A percentile compares a stretch with the other conserved stretches of the same genome.
These are phyloP conservation scores for Anthracocystis panici-leucophaei DNA, from an alignment of 1,284 basidiomycete genomes.

Conservation along the genomic window DNA sequence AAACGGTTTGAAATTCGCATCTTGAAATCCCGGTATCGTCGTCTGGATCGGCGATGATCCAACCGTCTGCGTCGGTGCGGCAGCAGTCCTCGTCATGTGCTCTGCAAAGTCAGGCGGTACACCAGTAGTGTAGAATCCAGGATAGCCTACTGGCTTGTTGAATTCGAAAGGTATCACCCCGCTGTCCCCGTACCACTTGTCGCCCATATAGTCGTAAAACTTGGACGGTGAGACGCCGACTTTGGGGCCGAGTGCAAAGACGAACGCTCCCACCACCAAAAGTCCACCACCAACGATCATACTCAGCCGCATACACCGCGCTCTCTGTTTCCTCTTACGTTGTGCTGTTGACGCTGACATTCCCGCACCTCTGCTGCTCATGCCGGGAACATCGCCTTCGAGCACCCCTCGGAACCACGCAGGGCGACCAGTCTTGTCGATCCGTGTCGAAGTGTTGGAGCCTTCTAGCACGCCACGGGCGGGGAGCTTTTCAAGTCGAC, in stretches of 20 bases:
- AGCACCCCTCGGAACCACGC: slow-evolving; percentile 54
- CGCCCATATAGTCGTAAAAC: slow-evolving; percentile 46
- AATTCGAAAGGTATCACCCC: slow-evolving; percentile 49
- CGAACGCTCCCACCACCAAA: slow-evolving; percentile 51
- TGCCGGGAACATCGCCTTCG: slow-evolving; percentile 36
- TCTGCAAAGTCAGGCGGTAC: slow-evolving; percentile 58
- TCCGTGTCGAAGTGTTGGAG: slow-evolving; percentile 37
- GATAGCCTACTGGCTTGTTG: slow-evolving; percentile 61
- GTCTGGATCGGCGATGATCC: slow-evolving; percentile 63
- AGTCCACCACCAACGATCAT: slow-evolving; percentile 28
- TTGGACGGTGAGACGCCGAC: slow-evolving; percentile 27
- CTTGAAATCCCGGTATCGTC: slow-evolving; percentile 50
- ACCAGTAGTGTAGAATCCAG: slow-evolving; percentile 61
- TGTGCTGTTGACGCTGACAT: slow-evolving; percentile 42
- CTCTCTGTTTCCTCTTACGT: slow-evolving; percentile 27
- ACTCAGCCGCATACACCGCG: slow-evolving; percentile 28
- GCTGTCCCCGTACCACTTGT: slow-evolving; percentile 52
- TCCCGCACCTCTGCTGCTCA: slow-evolving; percentile 32
- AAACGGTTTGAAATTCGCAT: slow-evolving; percentile 58
- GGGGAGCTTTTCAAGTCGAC: slow-evolving; percentile 34
- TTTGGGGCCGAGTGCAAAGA: slow-evolving; percentile 56
- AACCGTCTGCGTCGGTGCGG: slow-evolving; percentile 43
- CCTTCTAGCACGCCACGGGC: slow-evolving; percentile 37
- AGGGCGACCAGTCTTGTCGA: slow-evolving; percentile 62
- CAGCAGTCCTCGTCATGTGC: slow-evolving; percentile 54